These are phyloP conservation scores for Penicillium glabrum DNA, from an alignment of 2,329 filamentous ascomycete genomes.

Conservation along the genomic window DNA sequence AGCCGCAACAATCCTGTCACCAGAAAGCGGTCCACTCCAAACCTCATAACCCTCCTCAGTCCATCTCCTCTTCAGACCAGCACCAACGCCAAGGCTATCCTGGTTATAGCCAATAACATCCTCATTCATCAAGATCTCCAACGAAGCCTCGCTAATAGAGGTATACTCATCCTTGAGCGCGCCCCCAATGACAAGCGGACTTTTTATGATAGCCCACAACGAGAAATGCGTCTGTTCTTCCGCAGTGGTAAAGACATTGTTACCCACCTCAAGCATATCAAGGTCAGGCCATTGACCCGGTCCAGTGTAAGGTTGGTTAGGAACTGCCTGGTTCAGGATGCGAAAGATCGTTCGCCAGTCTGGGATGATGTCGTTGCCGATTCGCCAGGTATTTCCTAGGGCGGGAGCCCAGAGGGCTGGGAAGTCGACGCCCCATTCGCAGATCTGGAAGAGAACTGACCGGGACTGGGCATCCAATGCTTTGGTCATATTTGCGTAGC, in stretches of 20 bases:
- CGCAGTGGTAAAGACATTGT: slow-evolving; percentile 44
- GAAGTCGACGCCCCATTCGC: slow-evolving; percentile 55
- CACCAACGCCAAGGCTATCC: slow-evolving; percentile 54
- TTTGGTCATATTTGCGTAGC: slow-evolving; percentile 50
- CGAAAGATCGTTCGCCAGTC: slow-evolving; percentile 54
- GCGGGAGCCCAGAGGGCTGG: slow-evolving; percentile 50
- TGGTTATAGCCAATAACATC: slow-evolving; percentile 61
- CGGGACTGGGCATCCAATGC: slow-evolving; percentile 43
- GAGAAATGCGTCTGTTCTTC: slow-evolving; percentile 56
- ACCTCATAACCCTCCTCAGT: slow-evolving; percentile 53
- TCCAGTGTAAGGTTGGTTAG: slow-evolving; percentile 46
- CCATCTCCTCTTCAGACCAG: slow-evolving; percentile 50
- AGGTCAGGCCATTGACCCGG: slow-evolving; percentile 53
- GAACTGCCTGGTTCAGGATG: slow-evolving; percentile 54
- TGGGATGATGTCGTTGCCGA: slow-evolving; percentile 56
- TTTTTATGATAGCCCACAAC: slow-evolving; percentile 55
- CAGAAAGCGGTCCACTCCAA: slow-evolving; percentile 52
- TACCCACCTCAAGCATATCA: slow-evolving; percentile 56
- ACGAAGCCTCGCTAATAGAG: slow-evolving; percentile 40
- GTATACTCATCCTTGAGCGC: slow-evolving; percentile 37
- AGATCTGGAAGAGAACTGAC: slow-evolving; percentile 51
- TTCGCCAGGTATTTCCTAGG: slow-evolving; percentile 52
- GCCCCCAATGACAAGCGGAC: slow-evolving; percentile 51
- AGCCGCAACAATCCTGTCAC: slow-evolving; percentile 45
- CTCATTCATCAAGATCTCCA: slow-evolving; percentile 50